Evolutionary conservation across 768 basidiomycete genomes (phyloP).

Genomic region (Tremella yokohamensis): DNA sequence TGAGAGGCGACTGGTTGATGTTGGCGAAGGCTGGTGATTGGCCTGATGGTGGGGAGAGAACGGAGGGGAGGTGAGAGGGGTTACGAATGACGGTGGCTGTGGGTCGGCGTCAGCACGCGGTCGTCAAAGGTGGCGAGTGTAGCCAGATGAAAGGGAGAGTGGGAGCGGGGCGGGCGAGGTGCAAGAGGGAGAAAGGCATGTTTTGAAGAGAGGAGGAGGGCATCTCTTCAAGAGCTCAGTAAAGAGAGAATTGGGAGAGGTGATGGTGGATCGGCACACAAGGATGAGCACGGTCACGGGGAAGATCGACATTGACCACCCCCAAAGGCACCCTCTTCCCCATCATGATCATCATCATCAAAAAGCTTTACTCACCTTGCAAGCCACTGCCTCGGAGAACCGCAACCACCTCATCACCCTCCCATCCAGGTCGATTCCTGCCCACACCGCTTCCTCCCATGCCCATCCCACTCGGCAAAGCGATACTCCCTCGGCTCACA

Average conservation of each 20-base stretch:
- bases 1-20: slow-evolving; percentile 10
- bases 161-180: not conserved
- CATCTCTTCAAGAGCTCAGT: too few species aligned
- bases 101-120: slow-evolving; percentile 4
- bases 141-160: slow-evolving; percentile 6
- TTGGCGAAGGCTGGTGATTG: slow-evolving; percentile 10
- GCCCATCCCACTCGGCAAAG: slow-evolving; percentile 27
- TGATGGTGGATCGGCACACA: too few species aligned
- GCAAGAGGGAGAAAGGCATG: not conserved
- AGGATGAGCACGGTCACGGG: not conserved
- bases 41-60: slow-evolving; percentile 20
- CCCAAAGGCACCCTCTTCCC: not conserved
- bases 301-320: not conserved
- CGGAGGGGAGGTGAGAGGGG: slow-evolving; percentile 30
- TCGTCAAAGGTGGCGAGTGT: not conserved
- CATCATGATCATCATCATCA: not conserved
- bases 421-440: slow-evolving; percentile 45
- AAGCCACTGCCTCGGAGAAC: slow-evolving; percentile 39
- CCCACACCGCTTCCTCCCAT: slow-evolving; percentile 13
- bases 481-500: slow-evolving; percentile 19
- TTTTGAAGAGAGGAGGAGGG: not conserved
- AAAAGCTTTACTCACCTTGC: slow-evolving; percentile 40
- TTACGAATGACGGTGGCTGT: slow-evolving; percentile 44
- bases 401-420: slow-evolving; percentile 48
- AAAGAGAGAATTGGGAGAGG: too few species aligned